These are phyloP conservation scores for Tetrahymena elliotti DNA, from an alignment of 73 alveolate species.

Conservation along the genomic window DNA sequence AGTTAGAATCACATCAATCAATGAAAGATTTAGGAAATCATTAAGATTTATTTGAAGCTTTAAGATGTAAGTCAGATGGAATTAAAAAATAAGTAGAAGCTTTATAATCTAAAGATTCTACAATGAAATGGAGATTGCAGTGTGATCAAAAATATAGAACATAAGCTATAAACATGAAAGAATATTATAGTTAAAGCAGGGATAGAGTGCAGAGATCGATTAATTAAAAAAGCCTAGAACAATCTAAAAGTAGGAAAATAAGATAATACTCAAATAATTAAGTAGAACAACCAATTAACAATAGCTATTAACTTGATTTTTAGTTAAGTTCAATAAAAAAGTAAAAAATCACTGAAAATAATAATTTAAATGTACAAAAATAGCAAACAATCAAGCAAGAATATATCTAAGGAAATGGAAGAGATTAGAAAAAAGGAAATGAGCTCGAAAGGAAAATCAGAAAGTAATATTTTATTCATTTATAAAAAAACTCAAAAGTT, in stretches of 20 bases:
- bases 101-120: not conserved
- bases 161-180: not conserved
- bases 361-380: too few species aligned
- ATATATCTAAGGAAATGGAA: not conserved
- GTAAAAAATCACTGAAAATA: not conserved
- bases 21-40: not conserved
- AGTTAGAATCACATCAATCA: too few species aligned
- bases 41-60: not conserved
- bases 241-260: not conserved
- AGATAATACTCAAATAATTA: not conserved
- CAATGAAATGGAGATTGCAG: not conserved
- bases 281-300: not conserved
- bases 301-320: not conserved
- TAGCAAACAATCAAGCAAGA: not conserved
- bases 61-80: not conserved
- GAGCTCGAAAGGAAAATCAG: too few species aligned
- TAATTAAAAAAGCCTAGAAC: not conserved
- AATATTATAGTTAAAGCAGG: not conserved
- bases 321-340: too few species aligned
- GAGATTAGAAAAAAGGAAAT: not conserved
- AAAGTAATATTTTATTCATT: too few species aligned
- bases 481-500: too few species aligned
- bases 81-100: not conserved
- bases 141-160: not conserved
- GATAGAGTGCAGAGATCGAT: not conserved